Evolutionary conservation across 2,329 filamentous ascomycete genomes (phyloP).

Genomic region (Zalaria obscura): DNA sequence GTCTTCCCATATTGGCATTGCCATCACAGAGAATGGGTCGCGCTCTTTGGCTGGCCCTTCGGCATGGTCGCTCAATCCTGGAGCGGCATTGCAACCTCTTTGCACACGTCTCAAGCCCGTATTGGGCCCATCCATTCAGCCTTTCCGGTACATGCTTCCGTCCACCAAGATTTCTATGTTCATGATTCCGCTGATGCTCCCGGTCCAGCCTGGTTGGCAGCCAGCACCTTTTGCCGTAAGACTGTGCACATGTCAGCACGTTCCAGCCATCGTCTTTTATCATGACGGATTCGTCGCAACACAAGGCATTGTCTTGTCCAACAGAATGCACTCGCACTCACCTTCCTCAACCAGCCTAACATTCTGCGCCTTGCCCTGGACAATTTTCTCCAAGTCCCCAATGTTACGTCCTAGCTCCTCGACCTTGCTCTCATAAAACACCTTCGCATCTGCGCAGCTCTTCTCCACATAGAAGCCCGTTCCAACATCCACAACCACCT

Average conservation of each 20-base stretch:
- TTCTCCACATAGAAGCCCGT: conserved; percentile 95
- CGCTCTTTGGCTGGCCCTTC: too few species aligned
- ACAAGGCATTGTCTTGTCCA: not conserved
- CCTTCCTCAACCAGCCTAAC: conserved; percentile 71
- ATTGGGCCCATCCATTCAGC: too few species aligned
- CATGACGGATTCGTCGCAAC: conserved; percentile 6
- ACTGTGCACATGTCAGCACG: conserved; percentile 19
- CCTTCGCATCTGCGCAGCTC: conserved; percentile 44
- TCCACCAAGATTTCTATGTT: not conserved
- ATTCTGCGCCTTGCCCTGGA: conserved; percentile 68
- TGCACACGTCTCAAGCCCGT: too few species aligned
- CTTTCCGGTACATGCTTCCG: too few species aligned
- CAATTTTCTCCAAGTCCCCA: conserved; percentile 53
- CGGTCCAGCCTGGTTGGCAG: conserved; percentile 18
- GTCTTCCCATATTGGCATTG: too few species aligned
- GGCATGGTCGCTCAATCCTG: too few species aligned
- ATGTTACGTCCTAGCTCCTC: conserved; percentile 51
- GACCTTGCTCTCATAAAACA: conserved; percentile 55
- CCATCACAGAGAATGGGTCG: too few species aligned
- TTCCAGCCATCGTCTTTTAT: too few species aligned
- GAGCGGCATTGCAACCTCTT: too few species aligned
- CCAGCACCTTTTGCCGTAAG: conserved; percentile 37
- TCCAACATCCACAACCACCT: conserved; percentile 80
- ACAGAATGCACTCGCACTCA: not conserved
- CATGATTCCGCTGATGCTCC: conserved; percentile 2